Evolutionary conservation across 1,284 basidiomycete genomes (phyloP).

Genomic region (Sphaerobolus stellatus): DNA sequence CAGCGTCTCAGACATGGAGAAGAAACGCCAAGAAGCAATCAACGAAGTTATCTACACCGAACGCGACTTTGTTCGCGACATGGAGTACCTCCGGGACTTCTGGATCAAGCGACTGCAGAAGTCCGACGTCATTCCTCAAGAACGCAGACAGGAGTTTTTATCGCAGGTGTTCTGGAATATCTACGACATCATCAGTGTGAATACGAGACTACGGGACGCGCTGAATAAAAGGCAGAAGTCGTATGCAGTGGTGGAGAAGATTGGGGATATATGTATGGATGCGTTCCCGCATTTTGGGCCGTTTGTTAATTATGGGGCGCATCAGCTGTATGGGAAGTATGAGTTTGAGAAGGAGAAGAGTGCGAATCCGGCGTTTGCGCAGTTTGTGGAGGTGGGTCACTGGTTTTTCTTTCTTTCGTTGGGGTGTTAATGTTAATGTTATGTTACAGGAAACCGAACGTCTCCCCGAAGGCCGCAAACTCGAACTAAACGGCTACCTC

Average conservation of each 20-base stretch:
- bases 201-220: slow-evolving; percentile 87
- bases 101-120: slow-evolving; percentile 90
- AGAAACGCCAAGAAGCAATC: slow-evolving; percentile 97
- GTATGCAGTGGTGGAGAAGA: slow-evolving; percentile 87
- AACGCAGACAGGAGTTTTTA: slow-evolving; percentile 83
- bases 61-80: slow-evolving; percentile 94
- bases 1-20: slow-evolving; percentile 89
- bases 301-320: slow-evolving; percentile 94
- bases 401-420: background rate
- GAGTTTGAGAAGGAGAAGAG: slow-evolving; percentile 99
- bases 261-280: slow-evolving; percentile 92
- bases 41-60: slow-evolving; percentile 99
- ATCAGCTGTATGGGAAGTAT: slow-evolving; percentile 97
- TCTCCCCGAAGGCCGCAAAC: slow-evolving; percentile 90
- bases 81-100: slow-evolving; percentile 97
- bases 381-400: slow-evolving; percentile 85
- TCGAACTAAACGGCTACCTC: slow-evolving; percentile 97
- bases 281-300: slow-evolving; percentile 86
- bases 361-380: slow-evolving; percentile 89
- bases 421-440: slow-evolving; percentile 7
- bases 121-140: slow-evolving; percentile 65
- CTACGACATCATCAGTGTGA: slow-evolving; percentile 90
- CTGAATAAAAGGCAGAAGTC: slow-evolving; percentile 95
- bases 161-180: slow-evolving; percentile 99
- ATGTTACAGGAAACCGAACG: slow-evolving; percentile 77